Evolutionary conservation across 108 stramenopile genomes (phyloP), one percentile per base, ranked within the genome.

Genomic region (Aureococcus anophagefferens): DNA sequence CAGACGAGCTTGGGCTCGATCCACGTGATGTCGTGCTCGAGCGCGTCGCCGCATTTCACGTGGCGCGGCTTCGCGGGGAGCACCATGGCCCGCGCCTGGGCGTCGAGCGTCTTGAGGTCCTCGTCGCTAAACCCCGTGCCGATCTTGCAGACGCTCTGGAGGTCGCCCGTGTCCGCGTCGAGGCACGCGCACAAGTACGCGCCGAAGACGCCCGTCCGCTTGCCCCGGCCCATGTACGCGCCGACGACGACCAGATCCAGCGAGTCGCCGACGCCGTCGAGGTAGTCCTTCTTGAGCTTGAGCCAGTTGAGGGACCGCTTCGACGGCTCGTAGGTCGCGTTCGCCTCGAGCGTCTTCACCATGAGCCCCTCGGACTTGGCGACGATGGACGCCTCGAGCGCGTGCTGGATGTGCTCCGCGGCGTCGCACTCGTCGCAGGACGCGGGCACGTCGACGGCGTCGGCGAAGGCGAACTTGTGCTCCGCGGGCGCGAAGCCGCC

Each of bases 81-180:
- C n/a, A 17, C 29, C 33, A 81, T 79, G 63, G 87, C 84, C 80
- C 91, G 93, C 31, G 79, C 74, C 28, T 69, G 67, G 0, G 74
- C 75, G 64, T 91, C 79, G 51, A 66, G 36, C 65, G 70, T 63
- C 9, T 30, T n/a, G 35, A 64, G 21, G 51, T 59, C 51, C 68
- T 98, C 95, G 73, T 98, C 97, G n/a, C 90, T 91, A 81, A 99
- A 99, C 25, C 97, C 99, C 7, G 99, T 99, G 40, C 99, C 99
- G 72, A 98, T 92, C 81, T 98, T 99, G 87, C 96, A 98, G 0
- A 99, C 95, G 65, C 87, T 89, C 78, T 99, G 97, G 75, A 91
- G 97, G 79, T 94, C 92, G 73, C 98, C 97, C 32, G 88, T 75
- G 36, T 98, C 99, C 34, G 83, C 79, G 68, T 98, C 96, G 83